Evolutionary conservation across 2,329 filamentous ascomycete genomes (phyloP), one percentile per base, ranked within the genome.

Genomic region (Pseudogymnoascus sp.): DNA sequence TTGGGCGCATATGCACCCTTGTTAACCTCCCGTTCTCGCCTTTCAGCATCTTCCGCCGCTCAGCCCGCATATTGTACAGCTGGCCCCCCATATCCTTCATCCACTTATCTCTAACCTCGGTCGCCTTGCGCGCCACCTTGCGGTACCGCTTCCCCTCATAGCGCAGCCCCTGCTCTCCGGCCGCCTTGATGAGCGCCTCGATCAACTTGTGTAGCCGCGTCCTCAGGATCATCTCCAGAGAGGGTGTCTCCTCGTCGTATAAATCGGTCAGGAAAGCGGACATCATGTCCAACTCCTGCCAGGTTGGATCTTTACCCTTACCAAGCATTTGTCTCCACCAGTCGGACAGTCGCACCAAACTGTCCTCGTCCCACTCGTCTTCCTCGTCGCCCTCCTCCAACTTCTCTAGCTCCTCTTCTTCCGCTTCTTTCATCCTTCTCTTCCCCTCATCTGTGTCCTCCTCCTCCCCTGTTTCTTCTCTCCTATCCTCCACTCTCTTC

Each of bases 121-220:
- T 21, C 7, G 64, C 65, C 33, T 62, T 63, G 26, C 37, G 60
- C 36, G 47, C 64, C 15, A 41, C 36, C 50, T 40, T n/a, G 37
- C 35, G 33, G 37, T 26, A 41, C 36, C n/a, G 4, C 47, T 36
- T 39, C 24, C 59, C 61, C 21, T 36, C 17, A 13, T 29, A 54
- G 13, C 58, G 33, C 24, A 57, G 24, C 17, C 40, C 40, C 1
- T 47, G 26, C n/a, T 63, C 58, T 11, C 35, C 35, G 17, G 37
- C 59, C 21, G 33, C 24, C n/a, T 59, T 40, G 9, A 59, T 11
- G 15, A 69, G 33, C 8, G 65, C 66, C 31, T 66, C 65, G 1
- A 69, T 33, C 13, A 68, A 62, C 33, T 67, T 66, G 31, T 66
- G 64, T 4, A 67, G 24, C 13, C 62, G 65, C 7, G 64, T 61